phyloP scores from a whole-genome alignment of 495 filamentous ascomycete genomes.

The Neurospora sp. region DNA sequence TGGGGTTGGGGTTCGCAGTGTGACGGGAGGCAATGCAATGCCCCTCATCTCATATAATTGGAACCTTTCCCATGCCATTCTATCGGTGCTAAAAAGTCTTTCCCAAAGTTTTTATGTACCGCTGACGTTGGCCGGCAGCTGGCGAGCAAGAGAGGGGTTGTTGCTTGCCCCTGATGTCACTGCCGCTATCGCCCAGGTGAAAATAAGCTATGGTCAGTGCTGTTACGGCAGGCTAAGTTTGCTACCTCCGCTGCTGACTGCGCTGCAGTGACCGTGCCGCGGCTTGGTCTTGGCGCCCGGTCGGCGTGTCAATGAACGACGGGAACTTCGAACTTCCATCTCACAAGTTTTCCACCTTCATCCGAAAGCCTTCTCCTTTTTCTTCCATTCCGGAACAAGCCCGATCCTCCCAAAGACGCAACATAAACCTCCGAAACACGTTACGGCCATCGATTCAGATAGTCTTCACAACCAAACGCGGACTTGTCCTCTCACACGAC shows the following conservation, averaged over 20 bases:
- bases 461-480: neutral
- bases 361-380: neutral
- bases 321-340: neutral
- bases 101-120: neutral
- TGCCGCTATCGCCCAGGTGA: neutral
- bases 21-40: neutral
- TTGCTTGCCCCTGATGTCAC: neutral
- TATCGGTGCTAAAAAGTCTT: neutral
- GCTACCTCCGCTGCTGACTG: neutral
- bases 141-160: neutral
- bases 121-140: neutral
- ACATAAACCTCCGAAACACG: neutral
- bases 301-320: neutral
- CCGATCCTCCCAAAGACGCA: neutral
- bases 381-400: neutral
- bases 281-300: neutral
- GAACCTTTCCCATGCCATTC: neutral
- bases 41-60: neutral
- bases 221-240: neutral
- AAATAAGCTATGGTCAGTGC: constrained; percentile 26
- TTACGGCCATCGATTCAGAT: neutral
- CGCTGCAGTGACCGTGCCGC: neutral
- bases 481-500: neutral
- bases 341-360: neutral
- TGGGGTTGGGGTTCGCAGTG: neutral